phyloP scores from a whole-genome alignment of 257 asterid genomes.

The Coffea canephora region DNA sequence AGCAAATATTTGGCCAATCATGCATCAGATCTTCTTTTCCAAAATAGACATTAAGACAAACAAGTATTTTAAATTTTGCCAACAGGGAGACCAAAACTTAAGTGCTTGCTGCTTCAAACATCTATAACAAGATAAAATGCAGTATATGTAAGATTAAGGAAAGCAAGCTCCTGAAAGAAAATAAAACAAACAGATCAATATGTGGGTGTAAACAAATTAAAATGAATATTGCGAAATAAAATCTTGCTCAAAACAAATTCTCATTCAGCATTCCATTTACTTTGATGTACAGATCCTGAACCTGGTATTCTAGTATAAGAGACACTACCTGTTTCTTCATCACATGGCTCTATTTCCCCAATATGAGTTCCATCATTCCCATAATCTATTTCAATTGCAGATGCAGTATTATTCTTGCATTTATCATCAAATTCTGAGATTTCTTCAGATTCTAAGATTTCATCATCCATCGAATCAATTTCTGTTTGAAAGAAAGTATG shows the following conservation, averaged over 20 bases:
- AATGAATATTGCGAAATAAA: no score
- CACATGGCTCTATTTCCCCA: constrained; percentile 19
- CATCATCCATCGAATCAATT: constrained; percentile 18
- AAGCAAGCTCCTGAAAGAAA: no score
- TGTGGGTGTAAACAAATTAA: no score
- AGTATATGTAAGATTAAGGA: no score
- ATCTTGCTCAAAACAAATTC: not conserved
- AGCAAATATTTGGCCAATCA: no score
- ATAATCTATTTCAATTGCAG: constrained; percentile 22
- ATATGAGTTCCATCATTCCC: constrained; percentile 19
- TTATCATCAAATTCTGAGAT: constrained; percentile 34
- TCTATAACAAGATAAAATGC: no score
- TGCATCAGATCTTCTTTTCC: no score
- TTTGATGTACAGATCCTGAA: not conserved
- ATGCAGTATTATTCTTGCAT: constrained; percentile 14
- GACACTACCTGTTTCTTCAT: not conserved
- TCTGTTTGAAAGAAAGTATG: constrained; percentile 24
- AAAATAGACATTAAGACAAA: no score
- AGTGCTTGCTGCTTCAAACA: no score
- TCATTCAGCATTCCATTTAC: constrained; percentile 8
- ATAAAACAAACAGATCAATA: no score
- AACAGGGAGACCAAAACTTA: no score
- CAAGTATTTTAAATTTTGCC: no score
- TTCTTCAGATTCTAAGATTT: constrained; percentile 23
- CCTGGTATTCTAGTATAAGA: not conserved